These are phyloP conservation scores for Camellia japonica DNA, from an alignment of 148 eudicot species.

Conservation along the genomic window DNA sequence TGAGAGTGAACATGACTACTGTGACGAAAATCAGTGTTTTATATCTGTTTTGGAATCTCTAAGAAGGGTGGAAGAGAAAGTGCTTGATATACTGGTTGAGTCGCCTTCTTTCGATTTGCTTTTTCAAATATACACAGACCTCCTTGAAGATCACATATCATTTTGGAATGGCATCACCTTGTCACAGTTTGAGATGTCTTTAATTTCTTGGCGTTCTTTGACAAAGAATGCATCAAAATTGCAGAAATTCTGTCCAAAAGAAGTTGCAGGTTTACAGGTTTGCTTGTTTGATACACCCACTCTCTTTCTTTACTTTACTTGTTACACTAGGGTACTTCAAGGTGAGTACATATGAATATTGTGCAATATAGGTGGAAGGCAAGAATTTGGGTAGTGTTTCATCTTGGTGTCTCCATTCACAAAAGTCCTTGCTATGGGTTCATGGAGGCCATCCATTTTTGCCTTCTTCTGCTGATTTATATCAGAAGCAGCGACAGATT, in stretches of 20 bases:
- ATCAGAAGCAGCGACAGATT: constrained; percentile 57
- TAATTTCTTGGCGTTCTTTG: constrained; percentile 68
- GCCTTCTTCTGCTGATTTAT: constrained; percentile 65
- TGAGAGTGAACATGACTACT: constrained; percentile 34
- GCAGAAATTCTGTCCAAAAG: constrained; percentile 46
- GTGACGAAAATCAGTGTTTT: constrained; percentile 31
- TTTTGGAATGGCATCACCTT: constrained; percentile 58
- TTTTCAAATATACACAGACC: constrained; percentile 42
- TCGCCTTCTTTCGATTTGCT: constrained; percentile 53
- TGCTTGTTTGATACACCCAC: constrained; percentile 3
- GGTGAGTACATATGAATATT: background rate
- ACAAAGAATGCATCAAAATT: constrained; percentile 54
- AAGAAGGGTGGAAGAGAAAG: constrained; percentile 57
- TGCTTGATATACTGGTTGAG: constrained; percentile 53
- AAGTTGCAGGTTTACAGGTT: constrained; percentile 62
- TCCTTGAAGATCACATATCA: constrained; percentile 68
- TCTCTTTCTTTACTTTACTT: background rate
- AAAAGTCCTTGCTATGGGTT: constrained; percentile 81
- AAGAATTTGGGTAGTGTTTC: constrained; percentile 29
- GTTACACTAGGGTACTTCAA: background rate
- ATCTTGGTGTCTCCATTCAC: constrained; percentile 49
- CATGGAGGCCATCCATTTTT: constrained; percentile 88
- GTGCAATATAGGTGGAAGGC: constrained; percentile 39
- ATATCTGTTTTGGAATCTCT: constrained; percentile 48
- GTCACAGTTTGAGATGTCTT: constrained; percentile 39